Evolutionary conservation across 2,329 filamentous ascomycete species (phyloP), one percentile per base, ranked within the genome.

Genomic region (Cladophialophora psammophila): DNA sequence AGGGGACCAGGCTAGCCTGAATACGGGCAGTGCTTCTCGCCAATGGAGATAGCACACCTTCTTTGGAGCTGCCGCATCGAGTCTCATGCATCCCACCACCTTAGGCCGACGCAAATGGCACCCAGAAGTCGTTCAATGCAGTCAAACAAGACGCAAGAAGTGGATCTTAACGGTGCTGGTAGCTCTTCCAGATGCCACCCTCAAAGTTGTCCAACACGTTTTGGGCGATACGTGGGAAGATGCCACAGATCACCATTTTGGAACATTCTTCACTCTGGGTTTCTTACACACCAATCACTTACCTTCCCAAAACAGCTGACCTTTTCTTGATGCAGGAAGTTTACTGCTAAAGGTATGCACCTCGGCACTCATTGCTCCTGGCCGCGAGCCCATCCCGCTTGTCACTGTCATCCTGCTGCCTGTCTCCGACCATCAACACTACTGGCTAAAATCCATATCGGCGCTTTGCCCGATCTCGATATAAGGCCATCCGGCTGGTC

Each of bases 241-340:
- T 9, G 18, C 8, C 20, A 26, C 26, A 26, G 10, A 26, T 50
- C 40, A 6, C n/a, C 40, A 18, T 18, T 18, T 26, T 20, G 35
- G 18, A 31, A 2, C 15, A 5, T 20, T 15, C 26, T 34, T 35
- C 18, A 31, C 13, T 35, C 10, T 10, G 13, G 9, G n/a, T n/a
- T 20, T 34, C 8, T 10, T 18, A 20, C 1, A 45, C 31, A 13
- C 57, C 57, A 59, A 59, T 34, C 40, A 50, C 2, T 35, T 26
- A 59, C 57, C 40, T 59, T 45, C 57, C 57, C 5, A 6, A 48
- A 59, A n/a, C 15, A 32, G 40, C 7, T 15, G 56, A 59, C 40
- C 57, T 18, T 34, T 50, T 35, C 32, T 36, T 45, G 20, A 48
- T 48, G 57, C 40, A 35, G 55, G 31, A 15, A 18, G 13, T 45